A percentile compares a stretch with the other conserved stretches of the same genome.
Conservation (phyloP, 1,284 basidiomycete genomes). For the Ustilago curta region DNA sequence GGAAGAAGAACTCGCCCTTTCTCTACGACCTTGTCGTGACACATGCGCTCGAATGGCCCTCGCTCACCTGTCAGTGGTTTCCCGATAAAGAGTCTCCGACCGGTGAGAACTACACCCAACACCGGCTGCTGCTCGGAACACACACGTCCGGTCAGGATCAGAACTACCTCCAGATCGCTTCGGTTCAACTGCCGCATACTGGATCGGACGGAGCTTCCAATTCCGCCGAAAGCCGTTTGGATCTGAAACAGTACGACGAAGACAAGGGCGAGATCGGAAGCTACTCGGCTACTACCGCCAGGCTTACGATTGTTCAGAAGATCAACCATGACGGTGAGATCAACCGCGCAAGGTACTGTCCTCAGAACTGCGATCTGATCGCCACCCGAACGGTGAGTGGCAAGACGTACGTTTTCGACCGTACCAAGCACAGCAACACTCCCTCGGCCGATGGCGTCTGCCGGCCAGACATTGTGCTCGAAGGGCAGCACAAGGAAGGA, state of each 20-base stretch:
- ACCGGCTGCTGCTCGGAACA: constrained; percentile 93
- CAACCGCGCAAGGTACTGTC: constrained; percentile 97
- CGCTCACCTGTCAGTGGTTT: constrained; percentile 98
- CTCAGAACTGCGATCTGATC: constrained; percentile 95
- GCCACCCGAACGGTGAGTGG: constrained; percentile 93
- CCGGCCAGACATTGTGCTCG: constrained; percentile 88
- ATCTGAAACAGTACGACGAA: constrained; percentile 87
- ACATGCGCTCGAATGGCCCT: constrained; percentile 98
- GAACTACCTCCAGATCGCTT: constrained; percentile 95
- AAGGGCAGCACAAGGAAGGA: constrained; percentile 92
- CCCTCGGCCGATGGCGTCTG: constrained; percentile 83
- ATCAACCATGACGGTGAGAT: constrained; percentile 98
- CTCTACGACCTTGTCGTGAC: constrained; percentile 97
- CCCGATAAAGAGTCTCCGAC: constrained; percentile 88
- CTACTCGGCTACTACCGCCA: constrained; percentile 77
- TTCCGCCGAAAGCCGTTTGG: constrained; percentile 76
- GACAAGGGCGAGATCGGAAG: constrained; percentile 77
- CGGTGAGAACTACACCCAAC: constrained; percentile 89
- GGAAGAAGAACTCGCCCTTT: constrained; percentile 74
- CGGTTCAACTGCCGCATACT: constrained; percentile 85
- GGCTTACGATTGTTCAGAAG: constrained; percentile 89
- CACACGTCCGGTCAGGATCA: constrained; percentile 95
- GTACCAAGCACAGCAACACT: constrained; percentile 95
- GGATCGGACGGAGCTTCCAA: constrained; percentile 47
- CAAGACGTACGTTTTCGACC: constrained; percentile 92